Conservation (phyloP, 371 early-diverging fungal species). For the Mucor saturninus region DNA sequence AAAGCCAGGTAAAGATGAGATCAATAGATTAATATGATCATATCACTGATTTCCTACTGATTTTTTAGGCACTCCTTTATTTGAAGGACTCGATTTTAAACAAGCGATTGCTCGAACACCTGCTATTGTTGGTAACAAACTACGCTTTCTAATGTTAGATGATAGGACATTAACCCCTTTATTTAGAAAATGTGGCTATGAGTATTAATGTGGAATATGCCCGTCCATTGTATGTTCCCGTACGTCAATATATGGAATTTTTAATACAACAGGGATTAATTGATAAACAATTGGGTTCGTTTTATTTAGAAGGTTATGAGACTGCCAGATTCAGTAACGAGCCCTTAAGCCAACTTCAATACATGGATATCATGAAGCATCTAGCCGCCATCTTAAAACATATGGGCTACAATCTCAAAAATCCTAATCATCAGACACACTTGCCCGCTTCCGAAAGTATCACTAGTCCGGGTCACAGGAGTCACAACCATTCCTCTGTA, state of each 20-base stretch:
- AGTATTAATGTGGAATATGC: slow-evolving; percentile 45
- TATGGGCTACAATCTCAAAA: slow-evolving; percentile 44
- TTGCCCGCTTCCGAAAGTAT: background rate
- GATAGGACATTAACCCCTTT: too few relatives aligned
- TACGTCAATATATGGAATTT: slow-evolving; percentile 63
- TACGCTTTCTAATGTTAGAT: too few relatives aligned
- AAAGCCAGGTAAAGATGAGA: slow-evolving; percentile 47
- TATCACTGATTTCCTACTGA: background rate
- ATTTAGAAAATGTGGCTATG: slow-evolving; percentile 56
- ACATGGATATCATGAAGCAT: slow-evolving; percentile 51
- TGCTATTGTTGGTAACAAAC: slow-evolving; percentile 57
- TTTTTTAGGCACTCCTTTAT: slow-evolving; percentile 39
- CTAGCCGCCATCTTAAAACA: slow-evolving; percentile 49
- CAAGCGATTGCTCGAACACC: slow-evolving; percentile 69
- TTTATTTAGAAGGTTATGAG: slow-evolving; percentile 64
- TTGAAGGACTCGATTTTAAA: slow-evolving; percentile 66
- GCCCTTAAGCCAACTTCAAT: slow-evolving; percentile 42
- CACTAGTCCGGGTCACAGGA: slow-evolving; percentile 5
- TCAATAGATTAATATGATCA: background rate
- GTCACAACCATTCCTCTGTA: slow-evolving; percentile 1
- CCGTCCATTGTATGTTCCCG: slow-evolving; percentile 56
- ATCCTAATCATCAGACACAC: slow-evolving; percentile 10
- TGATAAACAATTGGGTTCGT: slow-evolving; percentile 49
- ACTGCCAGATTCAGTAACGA: slow-evolving; percentile 56
- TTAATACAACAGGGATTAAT: slow-evolving; percentile 54